These are phyloP conservation scores for Verticillium dahliae DNA, from an alignment of 2,329 filamentous ascomycete genomes.

Conservation along the genomic window DNA sequence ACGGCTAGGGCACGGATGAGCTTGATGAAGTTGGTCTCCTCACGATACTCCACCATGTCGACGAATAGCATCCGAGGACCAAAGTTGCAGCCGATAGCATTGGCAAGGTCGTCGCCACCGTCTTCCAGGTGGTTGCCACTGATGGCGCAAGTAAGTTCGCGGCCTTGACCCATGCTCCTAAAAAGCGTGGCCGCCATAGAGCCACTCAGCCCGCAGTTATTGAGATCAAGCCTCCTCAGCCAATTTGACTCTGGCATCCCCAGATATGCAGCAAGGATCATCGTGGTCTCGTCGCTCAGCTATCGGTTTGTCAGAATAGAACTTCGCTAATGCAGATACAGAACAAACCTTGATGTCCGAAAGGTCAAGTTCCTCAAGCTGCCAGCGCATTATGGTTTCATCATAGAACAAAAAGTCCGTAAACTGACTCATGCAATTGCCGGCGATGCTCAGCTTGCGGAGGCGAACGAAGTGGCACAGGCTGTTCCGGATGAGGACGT, in stretches of 20 bases:
- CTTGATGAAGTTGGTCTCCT: slow-evolving; percentile 44
- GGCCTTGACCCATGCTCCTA: slow-evolving; percentile 39
- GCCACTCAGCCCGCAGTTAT: slow-evolving; percentile 46
- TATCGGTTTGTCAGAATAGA: slow-evolving; percentile 16
- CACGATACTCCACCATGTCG: slow-evolving; percentile 51
- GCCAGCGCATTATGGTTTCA: slow-evolving; percentile 33
- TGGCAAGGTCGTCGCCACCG: slow-evolving; percentile 42
- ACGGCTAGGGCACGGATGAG: slow-evolving; percentile 42
- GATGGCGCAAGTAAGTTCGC: slow-evolving; percentile 40
- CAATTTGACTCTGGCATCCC: slow-evolving; percentile 28
- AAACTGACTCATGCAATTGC: slow-evolving; percentile 39
- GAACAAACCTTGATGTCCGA: slow-evolving; percentile 44
- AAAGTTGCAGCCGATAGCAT: slow-evolving; percentile 37
- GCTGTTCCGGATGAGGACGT: slow-evolving; percentile 36
- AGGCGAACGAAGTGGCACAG: slow-evolving; percentile 37
- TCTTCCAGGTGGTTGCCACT: slow-evolving; percentile 47
- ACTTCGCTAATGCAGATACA: background rate
- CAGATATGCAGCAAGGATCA: slow-evolving; percentile 39
- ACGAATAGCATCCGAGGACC: slow-evolving; percentile 44
- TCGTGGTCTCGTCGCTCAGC: slow-evolving; percentile 43
- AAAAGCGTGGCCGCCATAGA: slow-evolving; percentile 43
- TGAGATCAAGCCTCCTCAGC: slow-evolving; percentile 39
- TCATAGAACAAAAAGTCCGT: slow-evolving; percentile 40
- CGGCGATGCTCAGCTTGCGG: slow-evolving; percentile 41
- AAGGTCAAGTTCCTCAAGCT: slow-evolving; percentile 47